Conservation (phyloP, 768 basidiomycete species). For the Infundibulicybe gibba region DNA sequence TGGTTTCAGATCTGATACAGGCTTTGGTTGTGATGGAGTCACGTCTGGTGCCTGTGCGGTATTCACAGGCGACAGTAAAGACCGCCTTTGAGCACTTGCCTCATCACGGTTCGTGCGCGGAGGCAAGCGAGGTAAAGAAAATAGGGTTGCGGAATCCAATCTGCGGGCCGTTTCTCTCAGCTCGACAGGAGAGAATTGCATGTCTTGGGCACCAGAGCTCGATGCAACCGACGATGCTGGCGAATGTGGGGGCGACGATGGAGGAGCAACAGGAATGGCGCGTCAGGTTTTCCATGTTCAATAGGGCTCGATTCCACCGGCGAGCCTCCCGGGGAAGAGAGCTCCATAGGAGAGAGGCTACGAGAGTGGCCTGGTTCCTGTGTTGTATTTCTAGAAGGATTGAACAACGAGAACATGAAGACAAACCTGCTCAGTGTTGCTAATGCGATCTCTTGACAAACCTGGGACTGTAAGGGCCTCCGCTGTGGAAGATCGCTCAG, state of each 20-base stretch:
- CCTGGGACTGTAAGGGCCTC: too few relatives aligned
- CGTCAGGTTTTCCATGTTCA: too few relatives aligned
- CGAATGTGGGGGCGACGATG: slow-evolving; percentile 11
- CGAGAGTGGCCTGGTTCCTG: slow-evolving; percentile 16
- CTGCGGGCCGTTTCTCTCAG: background rate
- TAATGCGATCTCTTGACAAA: too few relatives aligned
- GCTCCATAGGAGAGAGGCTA: slow-evolving; percentile 61
- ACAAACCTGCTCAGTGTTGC: too few relatives aligned
- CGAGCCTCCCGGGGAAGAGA: slow-evolving; percentile 44
- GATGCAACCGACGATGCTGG: slow-evolving; percentile 19
- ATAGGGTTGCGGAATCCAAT: too few relatives aligned
- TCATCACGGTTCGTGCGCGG: too few relatives aligned
- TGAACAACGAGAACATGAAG: too few relatives aligned
- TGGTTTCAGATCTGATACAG: too few relatives aligned
- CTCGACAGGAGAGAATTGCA: slow-evolving; percentile 19
- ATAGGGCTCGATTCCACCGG: slow-evolving; percentile 12
- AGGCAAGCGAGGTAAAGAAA: too few relatives aligned
- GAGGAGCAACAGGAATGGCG: too few relatives aligned
- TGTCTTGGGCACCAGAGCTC: slow-evolving; percentile 20
- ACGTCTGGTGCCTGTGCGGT: slow-evolving; percentile 1
- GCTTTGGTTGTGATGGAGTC: too few relatives aligned
- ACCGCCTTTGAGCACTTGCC: background rate
- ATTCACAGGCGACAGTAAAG: background rate
- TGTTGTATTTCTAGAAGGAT: too few relatives aligned
- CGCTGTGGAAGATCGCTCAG: slow-evolving; percentile 8